phyloP scores from a whole-genome alignment of 805 yeast genomes.

The Cyberlindnera sargentensis region DNA sequence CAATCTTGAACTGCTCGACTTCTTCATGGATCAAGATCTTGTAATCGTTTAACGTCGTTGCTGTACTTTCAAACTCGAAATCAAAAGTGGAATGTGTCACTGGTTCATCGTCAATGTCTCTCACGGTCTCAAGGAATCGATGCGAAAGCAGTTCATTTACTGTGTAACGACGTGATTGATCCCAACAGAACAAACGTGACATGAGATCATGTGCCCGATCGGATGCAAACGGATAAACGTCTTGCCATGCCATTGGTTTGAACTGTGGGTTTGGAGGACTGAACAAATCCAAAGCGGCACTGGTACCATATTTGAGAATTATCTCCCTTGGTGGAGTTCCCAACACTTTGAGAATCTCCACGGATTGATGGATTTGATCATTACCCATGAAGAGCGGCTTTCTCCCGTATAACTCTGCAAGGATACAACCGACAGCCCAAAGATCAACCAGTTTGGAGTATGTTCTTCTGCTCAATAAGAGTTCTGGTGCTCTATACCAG shows the following conservation, averaged over 20 bases:
- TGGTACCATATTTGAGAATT: slow-evolving; percentile 37
- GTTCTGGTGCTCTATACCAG: slow-evolving; percentile 95
- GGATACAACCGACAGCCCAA: slow-evolving; percentile 92
- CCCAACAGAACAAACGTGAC: slow-evolving; percentile 56
- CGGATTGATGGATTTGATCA: slow-evolving; percentile 63
- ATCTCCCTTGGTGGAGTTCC: slow-evolving; percentile 60
- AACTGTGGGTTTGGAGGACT: slow-evolving; percentile 37
- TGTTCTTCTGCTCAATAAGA: slow-evolving; percentile 50
- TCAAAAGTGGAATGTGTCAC: slow-evolving; percentile 44
- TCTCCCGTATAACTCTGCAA: slow-evolving; percentile 79
- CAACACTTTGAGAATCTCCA: slow-evolving; percentile 56
- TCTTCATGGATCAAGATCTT: slow-evolving; percentile 45
- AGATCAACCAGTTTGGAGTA: slow-evolving; percentile 74
- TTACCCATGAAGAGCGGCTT: slow-evolving; percentile 75
- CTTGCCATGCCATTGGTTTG: slow-evolving; percentile 39
- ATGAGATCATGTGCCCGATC: slow-evolving; percentile 45
- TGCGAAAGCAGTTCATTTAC: slow-evolving; percentile 55
- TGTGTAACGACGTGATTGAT: slow-evolving; percentile 42
- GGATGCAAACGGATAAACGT: slow-evolving; percentile 58
- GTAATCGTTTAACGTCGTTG: slow-evolving; percentile 35
- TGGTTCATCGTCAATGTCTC: slow-evolving; percentile 53
- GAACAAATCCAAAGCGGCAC: slow-evolving; percentile 40
- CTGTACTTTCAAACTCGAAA: slow-evolving; percentile 54
- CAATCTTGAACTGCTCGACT: slow-evolving; percentile 41
- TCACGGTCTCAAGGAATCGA: slow-evolving; percentile 44